Evolutionary conservation across 768 basidiomycete species (phyloP).

Genomic region (Lactarius sp.): DNA sequence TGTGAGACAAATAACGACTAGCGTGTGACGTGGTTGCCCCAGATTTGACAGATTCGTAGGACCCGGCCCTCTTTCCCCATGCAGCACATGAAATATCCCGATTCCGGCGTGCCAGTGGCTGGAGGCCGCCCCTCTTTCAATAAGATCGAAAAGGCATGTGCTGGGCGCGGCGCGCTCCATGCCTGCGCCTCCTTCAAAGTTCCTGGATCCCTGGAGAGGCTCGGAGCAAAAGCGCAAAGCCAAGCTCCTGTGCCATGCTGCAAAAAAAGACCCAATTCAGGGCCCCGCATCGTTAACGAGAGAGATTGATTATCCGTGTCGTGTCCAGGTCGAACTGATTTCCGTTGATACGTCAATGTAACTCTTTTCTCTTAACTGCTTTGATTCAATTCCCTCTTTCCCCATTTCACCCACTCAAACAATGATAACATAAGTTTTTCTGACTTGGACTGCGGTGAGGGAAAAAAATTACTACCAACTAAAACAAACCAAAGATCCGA

Average conservation of each 20-base stretch:
- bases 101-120: constrained; percentile 4
- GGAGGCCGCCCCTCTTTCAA: constrained; percentile 1
- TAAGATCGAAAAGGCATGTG: not conserved
- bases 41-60: constrained; percentile 17
- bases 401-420: not conserved
- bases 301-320: not conserved
- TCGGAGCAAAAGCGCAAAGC: not conserved
- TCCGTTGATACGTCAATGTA: not conserved
- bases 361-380: not conserved
- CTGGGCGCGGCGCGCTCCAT: constrained; percentile 8
- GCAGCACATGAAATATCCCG: constrained; percentile 11
- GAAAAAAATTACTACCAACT: not conserved
- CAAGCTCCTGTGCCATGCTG: not conserved
- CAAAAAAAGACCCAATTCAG: not conserved
- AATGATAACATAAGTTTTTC: not conserved
- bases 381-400: not conserved
- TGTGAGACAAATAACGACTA: constrained; percentile 8
- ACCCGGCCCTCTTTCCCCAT: constrained; percentile 20
- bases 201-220: not conserved
- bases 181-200: not conserved
- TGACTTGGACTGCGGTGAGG: constrained; percentile 4
- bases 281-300: not conserved
- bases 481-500: constrained; percentile 3
- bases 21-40: constrained; percentile 19
- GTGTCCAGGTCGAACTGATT: not conserved